Base-by-base conservation (phyloP, 2,329 filamentous ascomycete species). In the Scedosporium boydii region DNA sequence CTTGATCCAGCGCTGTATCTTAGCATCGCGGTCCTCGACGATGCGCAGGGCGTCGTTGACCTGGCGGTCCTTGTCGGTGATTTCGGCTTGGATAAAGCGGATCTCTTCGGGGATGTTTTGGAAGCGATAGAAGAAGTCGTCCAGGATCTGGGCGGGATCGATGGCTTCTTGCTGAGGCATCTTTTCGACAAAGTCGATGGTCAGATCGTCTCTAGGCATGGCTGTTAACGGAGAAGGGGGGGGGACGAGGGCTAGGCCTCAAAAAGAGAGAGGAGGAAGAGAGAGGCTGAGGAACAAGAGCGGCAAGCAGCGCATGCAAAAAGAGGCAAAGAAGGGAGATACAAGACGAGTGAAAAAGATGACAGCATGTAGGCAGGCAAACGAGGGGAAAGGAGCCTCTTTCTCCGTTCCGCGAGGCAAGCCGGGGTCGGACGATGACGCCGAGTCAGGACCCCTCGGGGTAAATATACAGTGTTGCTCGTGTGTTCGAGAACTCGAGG, bases 21-120 rank as follows among this genome's bases (percentile, higher is more conserved):
- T 87, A 61, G 75, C 81, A 70, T 96, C 90, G 66, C 87, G 86
- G 63, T 88, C 86, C 48, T 86, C 83, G 70, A 93, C 90, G 66
- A 83, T 81, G 65, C 84, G 81, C 63, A 87, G 78, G 71, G 87
- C 87, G 58, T 90, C 86, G 70, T 84, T 79, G 67, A 90, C 88
- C 66, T 86, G 81, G 59, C 84, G 82, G 72, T 96, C 90, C 73
- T 93, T 93, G 71, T 90, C 87, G 70, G 86, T 81, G 66, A 93
- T 90, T 75, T 95, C 90, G 71, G 93, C 90, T 70, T 93, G 88
- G 65, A 93, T 82, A 76, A 93, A 92, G 21, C 87, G 87, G 64
- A 95, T 87, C 75, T 95, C 90, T 66, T 90, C 88, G 65, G 90
- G 90, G 29, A 93, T 80, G 70, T 95, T 95, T 69, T 89, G 86